Percentiles rank a stretch among this genome's conserved stretches.
Conservation (phyloP, 2,329 filamentous ascomycete species). For the Calonectria pauciramosa region DNA sequence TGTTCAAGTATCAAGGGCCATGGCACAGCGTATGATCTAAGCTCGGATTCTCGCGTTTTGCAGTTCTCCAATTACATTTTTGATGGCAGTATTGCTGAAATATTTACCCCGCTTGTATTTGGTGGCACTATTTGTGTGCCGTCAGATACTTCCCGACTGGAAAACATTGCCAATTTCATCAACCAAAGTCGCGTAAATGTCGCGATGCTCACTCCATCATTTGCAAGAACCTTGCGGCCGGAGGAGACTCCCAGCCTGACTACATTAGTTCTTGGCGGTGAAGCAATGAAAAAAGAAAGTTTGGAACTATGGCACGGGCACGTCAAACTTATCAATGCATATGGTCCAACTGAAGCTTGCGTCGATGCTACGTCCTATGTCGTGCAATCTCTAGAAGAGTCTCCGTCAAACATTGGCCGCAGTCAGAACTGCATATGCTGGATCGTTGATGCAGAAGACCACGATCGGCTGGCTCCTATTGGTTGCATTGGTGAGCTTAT, state of each 20-base stretch:
- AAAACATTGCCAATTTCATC: slow-evolving; percentile 3
- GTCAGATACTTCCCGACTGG: slow-evolving; percentile 49
- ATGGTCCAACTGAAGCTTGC: slow-evolving; percentile 29
- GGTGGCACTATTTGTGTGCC: slow-evolving; percentile 57
- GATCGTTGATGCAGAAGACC: slow-evolving; percentile 26
- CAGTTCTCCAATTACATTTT: slow-evolving; percentile 53
- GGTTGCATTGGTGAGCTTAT: slow-evolving; percentile 33
- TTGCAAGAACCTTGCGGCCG: slow-evolving; percentile 10
- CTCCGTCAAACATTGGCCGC: slow-evolving; percentile 19
- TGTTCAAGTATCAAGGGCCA: slow-evolving; percentile 18
- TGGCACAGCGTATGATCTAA: slow-evolving; percentile 8
- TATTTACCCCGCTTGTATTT: slow-evolving; percentile 53
- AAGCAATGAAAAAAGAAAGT: slow-evolving; percentile 23
- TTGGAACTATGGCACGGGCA: slow-evolving; percentile 20
- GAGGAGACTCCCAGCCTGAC: background rate
- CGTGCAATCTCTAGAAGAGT: background rate
- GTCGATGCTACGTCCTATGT: slow-evolving; percentile 24
- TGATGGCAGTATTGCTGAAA: slow-evolving; percentile 54
- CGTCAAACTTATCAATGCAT: slow-evolving; percentile 15
- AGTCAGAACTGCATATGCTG: slow-evolving; percentile 28
- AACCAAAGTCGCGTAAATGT: background rate
- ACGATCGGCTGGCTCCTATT: slow-evolving; percentile 23
- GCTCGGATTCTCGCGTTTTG: slow-evolving; percentile 19
- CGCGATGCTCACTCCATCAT: slow-evolving; percentile 14
- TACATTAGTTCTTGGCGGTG: slow-evolving; percentile 24